Percentiles rank a stretch among this genome's conserved stretches.
Conservation (phyloP, 2,329 filamentous ascomycete genomes). For the Colletotrichum sp. region DNA sequence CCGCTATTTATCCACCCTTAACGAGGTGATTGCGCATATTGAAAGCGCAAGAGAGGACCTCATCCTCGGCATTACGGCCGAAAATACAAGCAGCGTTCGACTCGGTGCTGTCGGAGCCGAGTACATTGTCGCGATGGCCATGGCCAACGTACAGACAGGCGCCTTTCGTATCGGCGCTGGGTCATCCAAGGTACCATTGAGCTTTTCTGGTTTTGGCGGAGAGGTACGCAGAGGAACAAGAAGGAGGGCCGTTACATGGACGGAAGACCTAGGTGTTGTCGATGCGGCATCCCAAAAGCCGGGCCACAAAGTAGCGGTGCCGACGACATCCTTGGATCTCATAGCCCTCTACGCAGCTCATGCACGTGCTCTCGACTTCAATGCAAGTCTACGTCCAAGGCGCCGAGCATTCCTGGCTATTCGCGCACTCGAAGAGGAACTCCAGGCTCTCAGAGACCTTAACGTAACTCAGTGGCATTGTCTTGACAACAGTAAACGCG, state of each 20-base stretch:
- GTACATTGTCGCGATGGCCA: not conserved
- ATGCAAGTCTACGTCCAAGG: not conserved
- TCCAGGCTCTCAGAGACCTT: not conserved
- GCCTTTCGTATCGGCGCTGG: not conserved
- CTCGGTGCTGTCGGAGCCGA: not conserved
- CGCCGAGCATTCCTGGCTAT: not conserved
- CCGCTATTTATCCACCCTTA: too few species aligned
- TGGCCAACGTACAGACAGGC: not conserved
- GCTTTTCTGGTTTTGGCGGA: not conserved
- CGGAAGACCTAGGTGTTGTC: not conserved
- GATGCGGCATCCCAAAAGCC: not conserved
- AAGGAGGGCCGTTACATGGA: not conserved
- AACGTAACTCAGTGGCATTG: not conserved
- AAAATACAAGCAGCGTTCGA: not conserved
- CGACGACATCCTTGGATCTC: not conserved
- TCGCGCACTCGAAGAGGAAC: not conserved
- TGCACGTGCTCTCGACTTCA: not conserved
- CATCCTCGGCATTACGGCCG: not conserved
- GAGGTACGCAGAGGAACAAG: not conserved
- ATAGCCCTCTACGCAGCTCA: not conserved
- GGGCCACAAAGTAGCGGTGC: not conserved
- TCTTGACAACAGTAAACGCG: not conserved
- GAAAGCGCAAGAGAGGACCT: not conserved
- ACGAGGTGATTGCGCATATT: too few species aligned
- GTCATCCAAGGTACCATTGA: not conserved